Base-by-base conservation (phyloP, 2,329 filamentous ascomycete species). In the Tothia fuscella region DNA sequence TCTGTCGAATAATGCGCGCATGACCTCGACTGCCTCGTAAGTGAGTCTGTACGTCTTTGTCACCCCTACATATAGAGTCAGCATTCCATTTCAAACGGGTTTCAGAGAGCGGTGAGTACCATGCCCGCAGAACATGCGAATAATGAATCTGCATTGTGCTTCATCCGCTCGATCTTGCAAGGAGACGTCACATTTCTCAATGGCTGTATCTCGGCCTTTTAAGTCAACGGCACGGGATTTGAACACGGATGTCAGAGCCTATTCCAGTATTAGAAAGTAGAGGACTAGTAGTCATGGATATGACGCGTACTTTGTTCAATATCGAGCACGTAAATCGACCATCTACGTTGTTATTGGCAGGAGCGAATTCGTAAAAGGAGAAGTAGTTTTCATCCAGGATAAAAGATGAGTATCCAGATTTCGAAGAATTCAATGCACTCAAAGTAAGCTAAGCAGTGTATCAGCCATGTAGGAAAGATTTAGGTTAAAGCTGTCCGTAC, bases 341-440 rank as follows among this genome's bases (percentile, higher is more conserved):
- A 16, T 63, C 61, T n/a, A 46, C 50, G 41, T 56, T 48, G 14
- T 13, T 33, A 21, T 44, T 52, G 47, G 47, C 53, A 10, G 59
- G 51, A 20, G 74, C 68, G 51, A 77, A 89, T 40, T 74, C 70
- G 59, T 87, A 89, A 26, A 71, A 72, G 5, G 78, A 73, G 61
- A 87, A 87, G 64, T 88, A 88, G 29, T 74, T 71, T 49, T 66
- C 72, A 32, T 79, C 67, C 41, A 88, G 76, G 6, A 72, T 72
- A 52, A 86, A 79, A 45, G 79, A 80, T 20, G 80, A 78, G 57
- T 88, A 88, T 14, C 81, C 82, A 3, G 83, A 85, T 54, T 84
- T 85, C 43, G 82, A 84, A n/a, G 74, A 73, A 56, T 89, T 89
- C 48, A 89, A 65, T 12, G 82, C 77, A 12, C 81, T 85, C 42